These are phyloP conservation scores for Westerdykella aurantiaca DNA, from an alignment of 2,329 filamentous ascomycete species.

Conservation along the genomic window DNA sequence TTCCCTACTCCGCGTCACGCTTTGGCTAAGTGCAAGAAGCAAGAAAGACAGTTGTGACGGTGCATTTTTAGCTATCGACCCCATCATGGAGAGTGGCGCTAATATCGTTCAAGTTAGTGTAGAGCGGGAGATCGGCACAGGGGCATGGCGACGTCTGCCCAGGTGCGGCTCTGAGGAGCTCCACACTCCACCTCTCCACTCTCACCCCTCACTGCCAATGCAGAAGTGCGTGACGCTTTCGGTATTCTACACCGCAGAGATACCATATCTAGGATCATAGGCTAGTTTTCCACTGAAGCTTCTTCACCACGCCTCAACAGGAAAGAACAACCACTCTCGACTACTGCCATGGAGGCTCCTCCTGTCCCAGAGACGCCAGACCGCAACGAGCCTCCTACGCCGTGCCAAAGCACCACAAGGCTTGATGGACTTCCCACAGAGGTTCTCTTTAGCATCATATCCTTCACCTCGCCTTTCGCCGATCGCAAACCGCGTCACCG, in stretches of 20 bases:
- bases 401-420: background rate
- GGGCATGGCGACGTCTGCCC: no score
- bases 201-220: no score
- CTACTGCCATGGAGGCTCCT: background rate
- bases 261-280: background rate
- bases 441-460: slow-evolving; percentile 25
- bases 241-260: background rate
- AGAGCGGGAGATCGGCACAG: no score
- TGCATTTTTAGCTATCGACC: no score
- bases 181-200: no score
- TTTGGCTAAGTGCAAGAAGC: no score
- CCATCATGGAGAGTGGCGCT: no score
- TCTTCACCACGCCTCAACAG: background rate
- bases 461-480: slow-evolving; percentile 11
- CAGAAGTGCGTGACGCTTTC: no score
- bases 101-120: no score
- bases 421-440: slow-evolving; percentile 24
- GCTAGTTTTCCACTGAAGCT: background rate
- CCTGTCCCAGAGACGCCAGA: background rate
- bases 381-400: background rate
- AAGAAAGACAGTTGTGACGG: no score
- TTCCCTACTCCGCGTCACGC: no score
- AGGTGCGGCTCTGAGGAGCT: no score
- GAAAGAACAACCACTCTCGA: background rate
- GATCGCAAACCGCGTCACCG: background rate